phyloP scores from a whole-genome alignment of 2,329 filamentous ascomycete genomes.

The Ambrosiella xylebori region DNA sequence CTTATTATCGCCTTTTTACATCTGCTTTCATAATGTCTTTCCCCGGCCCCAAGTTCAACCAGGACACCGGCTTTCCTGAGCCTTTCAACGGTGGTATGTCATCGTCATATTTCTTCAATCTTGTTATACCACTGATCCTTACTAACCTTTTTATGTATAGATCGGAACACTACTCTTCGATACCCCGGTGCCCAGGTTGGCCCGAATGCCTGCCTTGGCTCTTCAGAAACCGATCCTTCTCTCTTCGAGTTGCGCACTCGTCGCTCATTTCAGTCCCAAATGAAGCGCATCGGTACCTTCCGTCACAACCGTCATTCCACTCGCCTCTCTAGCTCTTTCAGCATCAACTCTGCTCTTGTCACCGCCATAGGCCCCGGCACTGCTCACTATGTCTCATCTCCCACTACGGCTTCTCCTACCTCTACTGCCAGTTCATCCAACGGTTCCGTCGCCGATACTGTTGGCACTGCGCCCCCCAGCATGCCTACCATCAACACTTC shows the following conservation, averaged over 20 bases:
- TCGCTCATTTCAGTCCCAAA: constrained; percentile 26
- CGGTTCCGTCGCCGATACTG: not conserved
- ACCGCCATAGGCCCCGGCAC: constrained; percentile 5
- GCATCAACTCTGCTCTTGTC: constrained; percentile 6
- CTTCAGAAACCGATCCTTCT: constrained; percentile 32
- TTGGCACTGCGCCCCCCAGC: not conserved
- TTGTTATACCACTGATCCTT: not conserved
- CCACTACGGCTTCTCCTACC: constrained; percentile 1
- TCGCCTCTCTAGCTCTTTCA: constrained; percentile 4
- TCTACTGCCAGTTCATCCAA: not conserved
- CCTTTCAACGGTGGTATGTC: constrained; percentile 29
- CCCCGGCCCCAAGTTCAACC: constrained; percentile 15
- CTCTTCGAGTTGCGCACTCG: constrained; percentile 27
- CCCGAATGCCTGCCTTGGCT: constrained; percentile 37
- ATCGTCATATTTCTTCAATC: not conserved
- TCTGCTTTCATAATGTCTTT: constrained; percentile 12
- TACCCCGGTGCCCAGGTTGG: constrained; percentile 45
- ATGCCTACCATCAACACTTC: constrained; percentile 3
- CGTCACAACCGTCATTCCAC: constrained; percentile 5
- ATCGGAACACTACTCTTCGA: constrained; percentile 41
- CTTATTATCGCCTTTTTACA: not conserved
- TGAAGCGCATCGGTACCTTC: constrained; percentile 23
- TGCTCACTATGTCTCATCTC: constrained; percentile 1
- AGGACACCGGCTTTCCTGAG: constrained; percentile 36
- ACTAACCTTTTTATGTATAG: constrained; percentile 17